These are phyloP conservation scores for Fusarium protoensiforme DNA, from an alignment of 2,329 filamentous ascomycete species.

Conservation along the genomic window DNA sequence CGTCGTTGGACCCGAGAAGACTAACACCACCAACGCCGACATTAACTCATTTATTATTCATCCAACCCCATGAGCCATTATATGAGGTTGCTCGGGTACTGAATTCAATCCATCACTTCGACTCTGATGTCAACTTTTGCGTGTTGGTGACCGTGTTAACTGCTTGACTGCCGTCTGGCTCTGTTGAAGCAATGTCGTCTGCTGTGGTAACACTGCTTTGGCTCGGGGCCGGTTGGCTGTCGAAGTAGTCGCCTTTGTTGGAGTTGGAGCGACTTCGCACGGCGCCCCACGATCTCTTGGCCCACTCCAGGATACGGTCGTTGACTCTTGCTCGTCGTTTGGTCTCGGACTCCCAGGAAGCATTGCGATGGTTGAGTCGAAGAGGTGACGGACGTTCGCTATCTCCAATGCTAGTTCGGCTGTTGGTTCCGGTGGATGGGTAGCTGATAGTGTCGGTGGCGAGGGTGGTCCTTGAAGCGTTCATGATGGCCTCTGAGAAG, in stretches of 20 bases:
- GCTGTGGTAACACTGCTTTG: slow-evolving; percentile 31
- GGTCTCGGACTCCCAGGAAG: slow-evolving; percentile 43
- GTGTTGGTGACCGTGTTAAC: slow-evolving; percentile 25
- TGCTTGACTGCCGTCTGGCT: slow-evolving; percentile 19
- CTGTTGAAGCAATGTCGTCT: slow-evolving; percentile 26
- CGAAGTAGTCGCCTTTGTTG: slow-evolving; percentile 36
- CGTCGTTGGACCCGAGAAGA: slow-evolving; percentile 26
- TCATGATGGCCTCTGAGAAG: slow-evolving; percentile 50
- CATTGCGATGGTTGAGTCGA: slow-evolving; percentile 33
- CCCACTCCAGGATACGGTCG: slow-evolving; percentile 49
- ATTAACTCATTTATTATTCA: slow-evolving; percentile 37
- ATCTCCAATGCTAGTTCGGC: slow-evolving; percentile 44
- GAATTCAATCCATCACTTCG: slow-evolving; percentile 15
- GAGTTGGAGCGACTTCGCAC: slow-evolving; percentile 39
- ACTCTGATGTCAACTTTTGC: slow-evolving; percentile 18
- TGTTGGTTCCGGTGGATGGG: slow-evolving; percentile 34
- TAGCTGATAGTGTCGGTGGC: slow-evolving; percentile 42
- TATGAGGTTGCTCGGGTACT: neutral
- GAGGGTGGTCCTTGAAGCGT: slow-evolving; percentile 44
- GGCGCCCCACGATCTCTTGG: slow-evolving; percentile 46
- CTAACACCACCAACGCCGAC: slow-evolving; percentile 39
- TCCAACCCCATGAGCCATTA: slow-evolving; percentile 21
- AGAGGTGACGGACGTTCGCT: slow-evolving; percentile 32
- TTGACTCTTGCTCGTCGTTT: slow-evolving; percentile 47
- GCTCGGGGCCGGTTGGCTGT: slow-evolving; percentile 19